Base-by-base conservation (phyloP, 495 filamentous ascomycete species). In the Hyaloscypha finlandica region DNA sequence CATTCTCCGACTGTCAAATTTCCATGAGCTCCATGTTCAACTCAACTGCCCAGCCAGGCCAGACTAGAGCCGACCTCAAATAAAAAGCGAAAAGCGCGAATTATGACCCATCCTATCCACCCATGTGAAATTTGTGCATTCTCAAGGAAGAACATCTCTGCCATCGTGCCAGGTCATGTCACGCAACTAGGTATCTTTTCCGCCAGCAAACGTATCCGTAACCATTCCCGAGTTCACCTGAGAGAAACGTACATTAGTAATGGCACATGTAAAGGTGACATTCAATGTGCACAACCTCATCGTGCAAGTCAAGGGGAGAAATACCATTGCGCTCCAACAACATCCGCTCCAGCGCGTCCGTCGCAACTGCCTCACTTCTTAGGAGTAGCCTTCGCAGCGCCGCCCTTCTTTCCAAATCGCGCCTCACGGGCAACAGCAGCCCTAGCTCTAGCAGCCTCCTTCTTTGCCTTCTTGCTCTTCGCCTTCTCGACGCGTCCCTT, bases 401-500 rank as follows among this genome's bases (percentile, higher is more conserved):
- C 42, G 16, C 42, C 42, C 42, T 48, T 48, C 42, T 48, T 48
- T 48, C 42, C 42, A 6, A 48, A 48, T 19, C 42, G 42, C 42
- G 42, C 42, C 42, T 48, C 42, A 48, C 42, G 42, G 42, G 42
- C 42, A 48, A 48, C 42, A 14, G 42, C 42, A 48, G 42, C 42
- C 14, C 42, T 48, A 11, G 42, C 42, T 48, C 42, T 48, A 6
- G 42, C 42, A 48, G 42, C 42, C 42, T 48, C 42, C 42, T 48
- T 48, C 42, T 48, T 48, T 6, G 42, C 42, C 42, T 48, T 48
- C 42, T 48, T 48, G 42, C 42, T 48, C 42, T 48, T 48, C 8
- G 42, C 42, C 42, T 48, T 48, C 42, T 48, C 42, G 42, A 48
- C 42, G 42, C 42, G 42, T 48, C 42, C 42, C 16, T 48, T 48